Evolutionary conservation across 768 basidiomycete species (phyloP).

Genomic region (Calocybe indica): DNA sequence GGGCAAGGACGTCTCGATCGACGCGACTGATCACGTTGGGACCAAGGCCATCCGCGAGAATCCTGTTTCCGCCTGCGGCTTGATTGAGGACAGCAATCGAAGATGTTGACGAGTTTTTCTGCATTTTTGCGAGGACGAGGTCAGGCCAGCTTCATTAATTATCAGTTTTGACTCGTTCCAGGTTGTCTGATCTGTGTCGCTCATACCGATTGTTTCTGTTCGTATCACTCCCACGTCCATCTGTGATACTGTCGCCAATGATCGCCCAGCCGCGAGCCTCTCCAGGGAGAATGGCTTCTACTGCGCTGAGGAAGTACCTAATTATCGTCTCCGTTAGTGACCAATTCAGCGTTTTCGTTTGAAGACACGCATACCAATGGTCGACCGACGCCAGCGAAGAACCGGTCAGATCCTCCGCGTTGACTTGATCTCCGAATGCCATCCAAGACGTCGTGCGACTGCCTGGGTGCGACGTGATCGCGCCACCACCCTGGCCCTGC

Average conservation of each 20-base stretch:
- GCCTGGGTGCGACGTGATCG: constrained; percentile 42
- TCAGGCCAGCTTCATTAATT: constrained; percentile 36
- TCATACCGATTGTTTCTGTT: constrained; percentile 38
- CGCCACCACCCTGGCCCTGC: constrained; percentile 32
- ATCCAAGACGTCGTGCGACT: constrained; percentile 43
- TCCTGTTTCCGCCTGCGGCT: constrained; percentile 47
- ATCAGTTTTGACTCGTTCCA: not conserved
- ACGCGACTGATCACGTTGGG: constrained; percentile 39
- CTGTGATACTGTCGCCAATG: constrained; percentile 49
- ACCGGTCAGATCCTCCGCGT: constrained; percentile 7
- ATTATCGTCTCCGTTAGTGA: not conserved
- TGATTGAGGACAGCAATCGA: constrained; percentile 39
- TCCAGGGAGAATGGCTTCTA: constrained; percentile 32
- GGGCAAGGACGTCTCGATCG: constrained; percentile 45
- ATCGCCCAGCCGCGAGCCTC: constrained; percentile 28
- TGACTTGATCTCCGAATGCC: constrained; percentile 29
- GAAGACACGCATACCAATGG: constrained; percentile 25
- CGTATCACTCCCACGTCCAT: constrained; percentile 40
- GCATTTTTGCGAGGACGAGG: constrained; percentile 35
- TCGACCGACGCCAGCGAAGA: constrained; percentile 20
- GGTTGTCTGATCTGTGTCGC: not conserved
- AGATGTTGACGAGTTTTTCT: constrained; percentile 23
- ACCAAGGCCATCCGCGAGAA: constrained; percentile 43
- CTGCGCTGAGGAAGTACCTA: constrained; percentile 39
- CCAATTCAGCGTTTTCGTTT: not conserved